phyloP scores from a whole-genome alignment of 257 asterid species.

The Solanum bulbocastanum region DNA sequence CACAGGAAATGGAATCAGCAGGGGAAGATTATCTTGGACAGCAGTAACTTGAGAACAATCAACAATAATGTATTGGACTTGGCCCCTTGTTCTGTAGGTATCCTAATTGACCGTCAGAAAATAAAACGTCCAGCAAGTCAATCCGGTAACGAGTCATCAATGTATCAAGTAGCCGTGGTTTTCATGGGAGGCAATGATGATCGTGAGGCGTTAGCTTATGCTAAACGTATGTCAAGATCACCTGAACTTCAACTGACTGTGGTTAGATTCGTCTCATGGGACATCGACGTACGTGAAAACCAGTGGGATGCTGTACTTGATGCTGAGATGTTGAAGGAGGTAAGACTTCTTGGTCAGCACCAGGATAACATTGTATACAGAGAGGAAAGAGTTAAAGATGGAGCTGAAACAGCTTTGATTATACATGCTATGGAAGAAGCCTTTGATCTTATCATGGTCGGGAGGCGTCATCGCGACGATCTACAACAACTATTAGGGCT shows the following conservation, averaged over 20 bases:
- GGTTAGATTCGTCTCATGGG: slow-evolving; percentile 60
- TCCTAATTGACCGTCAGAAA: slow-evolving; percentile 72
- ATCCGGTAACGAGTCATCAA: neutral
- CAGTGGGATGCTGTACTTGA: slow-evolving; percentile 89
- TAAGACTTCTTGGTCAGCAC: slow-evolving; percentile 41
- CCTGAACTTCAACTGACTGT: slow-evolving; percentile 43
- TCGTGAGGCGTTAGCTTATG: slow-evolving; percentile 70
- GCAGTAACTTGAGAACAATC: slow-evolving; percentile 36
- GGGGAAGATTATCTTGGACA: slow-evolving; percentile 20
- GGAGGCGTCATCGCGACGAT: slow-evolving; percentile 64
- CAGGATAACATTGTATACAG: slow-evolving; percentile 57
- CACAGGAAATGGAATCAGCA: slow-evolving; percentile 31
- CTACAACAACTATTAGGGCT: slow-evolving; percentile 59
- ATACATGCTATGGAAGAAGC: slow-evolving; percentile 62
- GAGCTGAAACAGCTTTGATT: slow-evolving; percentile 74
- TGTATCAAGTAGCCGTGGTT: slow-evolving; percentile 42
- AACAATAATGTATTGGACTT: slow-evolving; percentile 55
- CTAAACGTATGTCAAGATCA: slow-evolving; percentile 50
- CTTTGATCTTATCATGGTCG: slow-evolving; percentile 71
- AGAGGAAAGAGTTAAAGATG: slow-evolving; percentile 81
- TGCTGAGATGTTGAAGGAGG: slow-evolving; percentile 63
- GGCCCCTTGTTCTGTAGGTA: slow-evolving; percentile 80
- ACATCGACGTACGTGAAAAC: slow-evolving; percentile 33
- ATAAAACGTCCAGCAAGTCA: slow-evolving; percentile 12
- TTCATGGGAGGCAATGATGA: slow-evolving; percentile 88